A percentile compares a stretch with the other conserved stretches of the same genome.
Evolutionary conservation across 768 basidiomycete species (phyloP).

Genomic region (Mycena crocata): DNA sequence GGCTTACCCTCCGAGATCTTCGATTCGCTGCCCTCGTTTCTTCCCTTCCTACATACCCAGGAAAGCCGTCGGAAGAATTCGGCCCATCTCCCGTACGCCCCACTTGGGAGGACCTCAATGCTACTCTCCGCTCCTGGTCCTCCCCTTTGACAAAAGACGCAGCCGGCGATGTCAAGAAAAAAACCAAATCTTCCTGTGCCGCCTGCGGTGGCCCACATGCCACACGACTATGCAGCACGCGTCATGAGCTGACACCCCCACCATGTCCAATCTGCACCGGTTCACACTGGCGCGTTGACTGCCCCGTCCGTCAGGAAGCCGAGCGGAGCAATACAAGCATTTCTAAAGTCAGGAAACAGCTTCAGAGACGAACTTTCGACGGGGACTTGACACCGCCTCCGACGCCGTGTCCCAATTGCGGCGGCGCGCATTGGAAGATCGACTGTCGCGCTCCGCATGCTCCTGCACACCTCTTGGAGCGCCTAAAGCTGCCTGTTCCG

Average conservation of each 20-base stretch:
- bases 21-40: constrained; percentile 32
- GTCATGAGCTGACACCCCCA: constrained; percentile 13
- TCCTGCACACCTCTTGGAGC: constrained; percentile 7
- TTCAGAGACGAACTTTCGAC: too few species aligned
- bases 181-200: not conserved
- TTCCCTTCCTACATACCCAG: constrained; percentile 22
- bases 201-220: constrained; percentile 23
- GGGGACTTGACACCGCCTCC: not conserved
- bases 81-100: constrained; percentile 17
- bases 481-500: constrained; percentile 9
- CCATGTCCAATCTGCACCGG: constrained; percentile 22
- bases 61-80: not conserved
- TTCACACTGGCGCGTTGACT: constrained; percentile 31
- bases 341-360: not conserved
- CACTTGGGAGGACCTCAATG: constrained; percentile 12
- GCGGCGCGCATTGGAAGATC: constrained; percentile 27
- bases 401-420: constrained; percentile 25
- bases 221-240: not conserved
- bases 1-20: constrained; percentile 31
- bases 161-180: not conserved
- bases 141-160: not conserved
- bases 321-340: not conserved
- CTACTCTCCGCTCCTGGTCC: constrained; percentile 20
- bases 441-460: constrained; percentile 29
- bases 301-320: not conserved